Conservation (phyloP, 1,139 yeast genomes). For the Yamadazyma atlantica region DNA sequence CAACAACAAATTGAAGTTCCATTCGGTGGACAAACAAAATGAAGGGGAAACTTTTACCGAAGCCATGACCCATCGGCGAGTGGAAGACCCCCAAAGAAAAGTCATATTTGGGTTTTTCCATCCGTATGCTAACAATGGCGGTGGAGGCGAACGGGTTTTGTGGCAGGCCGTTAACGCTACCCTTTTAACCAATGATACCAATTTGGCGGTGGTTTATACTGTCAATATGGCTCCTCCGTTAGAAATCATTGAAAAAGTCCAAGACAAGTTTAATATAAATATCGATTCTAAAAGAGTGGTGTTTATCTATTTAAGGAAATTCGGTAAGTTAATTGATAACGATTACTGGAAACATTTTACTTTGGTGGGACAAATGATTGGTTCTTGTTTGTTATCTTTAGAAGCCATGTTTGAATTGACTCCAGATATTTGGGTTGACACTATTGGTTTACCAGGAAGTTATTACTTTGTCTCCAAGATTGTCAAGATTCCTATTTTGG, state of each 20-base stretch:
- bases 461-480: conserved; percentile 54
- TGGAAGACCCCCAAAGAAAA: conserved; percentile 39
- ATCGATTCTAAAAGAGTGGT: conserved; percentile 59
- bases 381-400: conserved; percentile 64
- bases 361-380: conserved; percentile 82
- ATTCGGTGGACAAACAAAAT: conserved; percentile 30
- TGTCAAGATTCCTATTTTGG: conserved; percentile 69
- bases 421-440: conserved; percentile 93
- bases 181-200: conserved; percentile 45
- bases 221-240: conserved; percentile 57
- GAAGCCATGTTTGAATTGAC: conserved; percentile 70
- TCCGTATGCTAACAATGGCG: conserved; percentile 94
- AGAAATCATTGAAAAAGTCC: conserved; percentile 58
- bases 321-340: conserved; percentile 63
- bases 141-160: conserved; percentile 96
- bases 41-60: conserved; percentile 24
- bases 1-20: conserved; percentile 39
- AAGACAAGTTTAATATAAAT: conserved; percentile 62
- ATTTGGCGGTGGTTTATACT: conserved; percentile 76
- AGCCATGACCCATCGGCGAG: conserved; percentile 34
- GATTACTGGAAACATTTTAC: conserved; percentile 78
- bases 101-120: conserved; percentile 83
- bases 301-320: conserved; percentile 65
- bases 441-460: conserved; percentile 90
- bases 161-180: conserved; percentile 92